These are phyloP conservation scores for Rhodamnia argentea DNA, from an alignment of 345 rosid genomes.

Conservation along the genomic window DNA sequence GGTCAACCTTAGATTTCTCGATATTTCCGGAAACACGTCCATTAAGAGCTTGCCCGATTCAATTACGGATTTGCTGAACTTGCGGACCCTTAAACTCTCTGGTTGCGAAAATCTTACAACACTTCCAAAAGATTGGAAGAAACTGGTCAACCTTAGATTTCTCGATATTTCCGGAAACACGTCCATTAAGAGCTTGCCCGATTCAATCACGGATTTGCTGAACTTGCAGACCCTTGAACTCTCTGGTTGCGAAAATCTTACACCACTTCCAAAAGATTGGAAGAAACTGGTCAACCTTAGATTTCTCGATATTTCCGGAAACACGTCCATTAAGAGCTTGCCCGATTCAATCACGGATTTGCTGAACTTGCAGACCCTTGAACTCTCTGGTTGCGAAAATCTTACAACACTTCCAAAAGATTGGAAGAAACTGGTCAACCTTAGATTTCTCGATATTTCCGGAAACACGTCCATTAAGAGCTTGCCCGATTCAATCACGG, in stretches of 20 bases:
- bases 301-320: neutral
- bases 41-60: neutral
- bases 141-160: no score
- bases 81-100: neutral
- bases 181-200: rapidly evolving
- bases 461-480: rapidly evolving
- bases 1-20: neutral
- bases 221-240: neutral
- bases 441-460: neutral
- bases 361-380: neutral
- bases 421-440: no score
- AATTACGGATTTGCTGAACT: neutral
- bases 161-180: rapidly evolving
- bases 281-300: no score
- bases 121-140: no score
- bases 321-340: rapidly evolving
- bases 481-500: neutral
- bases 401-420: no score
- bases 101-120: rapidly evolving
- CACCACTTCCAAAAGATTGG: no score
- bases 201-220: neutral
- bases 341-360: neutral
- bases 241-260: rapidly evolving
- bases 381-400: rapidly evolving
- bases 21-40: rapidly evolving